phyloP scores from a whole-genome alignment of 2,329 filamentous ascomycete genomes.

The Diaporthe batatas region DNA sequence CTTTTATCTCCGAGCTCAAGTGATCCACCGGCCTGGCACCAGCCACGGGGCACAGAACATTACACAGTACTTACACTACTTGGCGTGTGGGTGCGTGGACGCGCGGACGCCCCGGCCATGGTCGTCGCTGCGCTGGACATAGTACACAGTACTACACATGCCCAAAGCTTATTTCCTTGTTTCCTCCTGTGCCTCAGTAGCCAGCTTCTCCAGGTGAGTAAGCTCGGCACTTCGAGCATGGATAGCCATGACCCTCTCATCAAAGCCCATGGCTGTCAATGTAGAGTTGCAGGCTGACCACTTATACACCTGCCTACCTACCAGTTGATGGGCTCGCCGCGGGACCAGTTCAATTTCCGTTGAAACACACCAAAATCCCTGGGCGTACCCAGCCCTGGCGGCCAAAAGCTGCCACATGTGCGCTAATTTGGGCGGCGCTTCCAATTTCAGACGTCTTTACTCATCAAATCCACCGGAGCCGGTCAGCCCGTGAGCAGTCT shows the following conservation, averaged over 20 bases:
- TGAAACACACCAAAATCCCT: slow-evolving; percentile 10
- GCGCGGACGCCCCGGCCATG: slow-evolving; percentile 2
- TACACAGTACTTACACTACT: too few species aligned
- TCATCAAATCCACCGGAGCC: slow-evolving; percentile 21
- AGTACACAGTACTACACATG: background rate
- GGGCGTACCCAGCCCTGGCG: slow-evolving; percentile 18
- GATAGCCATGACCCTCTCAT: slow-evolving; percentile 34
- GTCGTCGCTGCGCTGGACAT: slow-evolving; percentile 4
- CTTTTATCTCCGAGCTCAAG: slow-evolving; percentile 16
- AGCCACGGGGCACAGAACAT: background rate
- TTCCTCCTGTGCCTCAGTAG: background rate
- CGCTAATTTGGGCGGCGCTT: slow-evolving; percentile 32
- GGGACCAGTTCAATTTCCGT: slow-evolving; percentile 33
- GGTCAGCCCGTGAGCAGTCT: slow-evolving; percentile 25
- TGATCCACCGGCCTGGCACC: slow-evolving; percentile 1
- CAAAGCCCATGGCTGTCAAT: slow-evolving; percentile 20
- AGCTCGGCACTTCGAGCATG: slow-evolving; percentile 6
- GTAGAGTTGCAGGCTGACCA: slow-evolving; percentile 11
- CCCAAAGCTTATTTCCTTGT: slow-evolving; percentile 24
- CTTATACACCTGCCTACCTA: slow-evolving; percentile 20
- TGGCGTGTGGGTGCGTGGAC: background rate
- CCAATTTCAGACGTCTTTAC: slow-evolving; percentile 18
- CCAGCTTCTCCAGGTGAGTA: background rate
- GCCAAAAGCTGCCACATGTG: slow-evolving; percentile 32
- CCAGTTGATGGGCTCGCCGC: slow-evolving; percentile 21